Evolutionary conservation across 306 rosid genomes (phyloP).

Genomic region (Acacia melanoxylon): DNA sequence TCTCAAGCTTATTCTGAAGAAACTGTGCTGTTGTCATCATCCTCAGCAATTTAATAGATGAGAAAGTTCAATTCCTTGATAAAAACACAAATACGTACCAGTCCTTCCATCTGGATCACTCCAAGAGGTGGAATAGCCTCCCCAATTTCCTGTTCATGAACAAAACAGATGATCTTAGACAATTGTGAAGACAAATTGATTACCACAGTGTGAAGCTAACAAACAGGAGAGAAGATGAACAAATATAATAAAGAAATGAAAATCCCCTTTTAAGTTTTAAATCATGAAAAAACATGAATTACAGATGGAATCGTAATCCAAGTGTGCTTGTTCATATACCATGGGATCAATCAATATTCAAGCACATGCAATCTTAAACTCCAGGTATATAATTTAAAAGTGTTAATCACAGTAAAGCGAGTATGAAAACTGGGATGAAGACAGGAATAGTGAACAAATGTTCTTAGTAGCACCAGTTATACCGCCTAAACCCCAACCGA

Average conservation of each 20-base stretch:
- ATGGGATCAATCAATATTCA: background rate
- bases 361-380: background rate
- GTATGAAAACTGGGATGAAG: too few species aligned
- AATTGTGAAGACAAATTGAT: background rate
- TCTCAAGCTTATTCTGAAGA: too few species aligned
- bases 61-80: too few species aligned
- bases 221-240: background rate
- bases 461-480: too few species aligned
- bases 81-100: too few species aligned
- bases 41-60: too few species aligned
- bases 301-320: background rate
- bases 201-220: constrained; percentile 1
- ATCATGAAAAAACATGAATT: background rate
- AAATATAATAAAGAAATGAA: background rate
- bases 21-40: too few species aligned
- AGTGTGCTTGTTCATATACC: background rate
- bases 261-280: background rate
- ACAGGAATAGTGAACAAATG: too few species aligned
- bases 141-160: too few species aligned
- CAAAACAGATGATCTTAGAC: background rate
- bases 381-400: background rate
- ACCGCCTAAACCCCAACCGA: too few species aligned
- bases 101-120: too few species aligned
- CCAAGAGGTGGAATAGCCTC: too few species aligned
- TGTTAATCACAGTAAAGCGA: background rate